These are phyloP conservation scores for Pseudogymnoascus verrucosus DNA, from an alignment of 2,329 filamentous ascomycete genomes.

Conservation along the genomic window DNA sequence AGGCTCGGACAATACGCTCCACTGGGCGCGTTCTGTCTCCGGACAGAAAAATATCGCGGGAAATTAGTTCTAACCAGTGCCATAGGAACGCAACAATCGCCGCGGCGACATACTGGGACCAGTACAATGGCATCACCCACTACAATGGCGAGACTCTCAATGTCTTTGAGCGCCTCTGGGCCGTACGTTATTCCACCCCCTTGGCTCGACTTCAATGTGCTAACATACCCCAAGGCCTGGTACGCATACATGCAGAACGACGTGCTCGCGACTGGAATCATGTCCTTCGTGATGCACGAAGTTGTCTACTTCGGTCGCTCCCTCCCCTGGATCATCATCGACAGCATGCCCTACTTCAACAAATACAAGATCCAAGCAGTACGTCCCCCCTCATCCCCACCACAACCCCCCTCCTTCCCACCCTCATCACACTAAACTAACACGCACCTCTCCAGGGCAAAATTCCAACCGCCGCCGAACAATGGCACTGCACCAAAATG, in stretches of 20 bases:
- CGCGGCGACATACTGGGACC: slow-evolving; percentile 39
- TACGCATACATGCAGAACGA: slow-evolving; percentile 99
- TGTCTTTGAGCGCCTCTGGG: slow-evolving; percentile 81
- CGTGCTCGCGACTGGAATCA: slow-evolving; percentile 88
- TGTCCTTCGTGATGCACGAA: slow-evolving; percentile 97
- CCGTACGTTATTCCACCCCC: slow-evolving; percentile 42
- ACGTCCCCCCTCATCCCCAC: slow-evolving; percentile 26
- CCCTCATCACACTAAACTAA: slow-evolving; percentile 34
- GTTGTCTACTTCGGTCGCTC: slow-evolving; percentile 83
- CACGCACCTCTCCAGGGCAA: slow-evolving; percentile 38
- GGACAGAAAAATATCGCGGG: neutral
- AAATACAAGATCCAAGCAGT: slow-evolving; percentile 92
- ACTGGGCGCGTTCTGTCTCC: neutral
- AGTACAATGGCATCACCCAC: slow-evolving; percentile 57
- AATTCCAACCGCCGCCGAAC: slow-evolving; percentile 84
- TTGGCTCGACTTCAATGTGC: neutral
- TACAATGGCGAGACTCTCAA: slow-evolving; percentile 76
- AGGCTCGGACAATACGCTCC: neutral
- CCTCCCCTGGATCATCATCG: slow-evolving; percentile 88
- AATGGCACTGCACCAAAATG: slow-evolving; percentile 87
- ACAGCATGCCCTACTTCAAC: slow-evolving; percentile 77
- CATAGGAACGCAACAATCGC: neutral
- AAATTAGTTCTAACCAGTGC: neutral
- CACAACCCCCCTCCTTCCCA: neutral
- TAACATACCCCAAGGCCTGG: slow-evolving; percentile 53